phyloP scores from a whole-genome alignment of 1,284 basidiomycete species.

The Vanrija pseudolonga region DNA sequence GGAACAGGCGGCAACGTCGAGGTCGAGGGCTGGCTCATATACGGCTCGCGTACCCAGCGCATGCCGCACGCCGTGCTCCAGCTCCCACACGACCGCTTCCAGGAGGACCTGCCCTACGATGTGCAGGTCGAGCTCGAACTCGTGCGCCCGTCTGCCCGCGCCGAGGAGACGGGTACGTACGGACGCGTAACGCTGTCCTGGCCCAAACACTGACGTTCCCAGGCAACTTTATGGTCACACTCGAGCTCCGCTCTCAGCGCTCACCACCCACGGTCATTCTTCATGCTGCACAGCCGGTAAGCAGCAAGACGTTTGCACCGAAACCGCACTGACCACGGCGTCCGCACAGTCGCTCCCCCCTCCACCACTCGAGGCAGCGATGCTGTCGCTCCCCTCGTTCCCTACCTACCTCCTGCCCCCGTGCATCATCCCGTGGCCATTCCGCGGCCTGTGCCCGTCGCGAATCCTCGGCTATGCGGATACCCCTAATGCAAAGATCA shows the following conservation, averaged over 20 bases:
- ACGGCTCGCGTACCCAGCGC: slow-evolving; percentile 29
- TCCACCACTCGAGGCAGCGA: slow-evolving; percentile 24
- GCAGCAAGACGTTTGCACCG: slow-evolving; percentile 2
- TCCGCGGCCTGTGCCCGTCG: slow-evolving; percentile 41
- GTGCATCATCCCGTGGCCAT: slow-evolving; percentile 44
- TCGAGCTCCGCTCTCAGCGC: slow-evolving; percentile 36
- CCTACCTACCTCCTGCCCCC: slow-evolving; percentile 32
- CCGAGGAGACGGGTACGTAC: slow-evolving; percentile 40
- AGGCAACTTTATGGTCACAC: slow-evolving; percentile 50
- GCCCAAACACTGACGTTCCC: neutral
- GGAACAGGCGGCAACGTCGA: slow-evolving; percentile 43
- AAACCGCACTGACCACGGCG: neutral
- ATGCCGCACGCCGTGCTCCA: slow-evolving; percentile 42
- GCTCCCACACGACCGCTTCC: slow-evolving; percentile 33
- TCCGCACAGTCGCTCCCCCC: slow-evolving; percentile 37
- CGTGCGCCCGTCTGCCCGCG: slow-evolving; percentile 32
- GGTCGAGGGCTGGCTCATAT: slow-evolving; percentile 48
- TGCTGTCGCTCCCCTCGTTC: slow-evolving; percentile 26
- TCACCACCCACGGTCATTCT: slow-evolving; percentile 27
- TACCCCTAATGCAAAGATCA: slow-evolving; percentile 19
- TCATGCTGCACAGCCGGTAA: slow-evolving; percentile 42
- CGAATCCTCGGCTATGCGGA: slow-evolving; percentile 34
- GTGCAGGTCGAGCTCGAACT: slow-evolving; percentile 49
- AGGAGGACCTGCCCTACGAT: slow-evolving; percentile 47
- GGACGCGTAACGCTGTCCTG: no score